Base-by-base conservation (phyloP, 1,284 basidiomycete genomes). In the Sanghuangporus baumii region DNA sequence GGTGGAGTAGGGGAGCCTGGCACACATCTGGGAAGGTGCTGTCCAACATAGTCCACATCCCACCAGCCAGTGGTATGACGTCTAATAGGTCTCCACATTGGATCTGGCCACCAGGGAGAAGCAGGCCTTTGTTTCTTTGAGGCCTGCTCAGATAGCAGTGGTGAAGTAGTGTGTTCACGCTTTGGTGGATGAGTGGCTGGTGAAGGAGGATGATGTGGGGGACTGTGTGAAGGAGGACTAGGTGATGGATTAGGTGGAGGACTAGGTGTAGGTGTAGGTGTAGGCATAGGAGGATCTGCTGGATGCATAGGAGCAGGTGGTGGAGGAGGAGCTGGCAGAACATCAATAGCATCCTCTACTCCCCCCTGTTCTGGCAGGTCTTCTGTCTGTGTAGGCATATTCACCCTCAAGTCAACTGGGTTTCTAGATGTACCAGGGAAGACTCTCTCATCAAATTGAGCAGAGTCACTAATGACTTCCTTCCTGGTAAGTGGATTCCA, bases 91-190 rank as follows among this genome's bases (percentile, higher is more conserved):
- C n/a, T 68, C 11, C 23, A 56, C 14, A 7, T 26, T 8, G 36
- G 54, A 18, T 66, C 67, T 55, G 61, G 67, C 46, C n/a, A 34
- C 18, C 48, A 56, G 6, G 26, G 59, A 1, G 62, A 60, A 1
- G 64, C 64, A 0, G 66, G 69, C 16, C 66, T 66, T 2, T 67
- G 67, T 2, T 36, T 55, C 1, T 38, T 23, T 7, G 59, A 67
- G 6, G 67, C 68, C 5, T 40, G 52, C 6, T 47, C 64, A 38
- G 43, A 66, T 0, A 37, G 67, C 0, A 18, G 60, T 0, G 11
- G 59, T 0, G 50, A 61, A 3, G 68, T 63, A 18, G 69, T 63
- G 26, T 71, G 69, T 69, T 69, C 68, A 0, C 48, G 68, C 0
- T 64, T 71, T 46, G 16, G 43, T 6, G 16, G 20, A 16, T 31